Evolutionary conservation across 345 rosid genomes (phyloP).

Genomic region (Cardamine occulta): DNA sequence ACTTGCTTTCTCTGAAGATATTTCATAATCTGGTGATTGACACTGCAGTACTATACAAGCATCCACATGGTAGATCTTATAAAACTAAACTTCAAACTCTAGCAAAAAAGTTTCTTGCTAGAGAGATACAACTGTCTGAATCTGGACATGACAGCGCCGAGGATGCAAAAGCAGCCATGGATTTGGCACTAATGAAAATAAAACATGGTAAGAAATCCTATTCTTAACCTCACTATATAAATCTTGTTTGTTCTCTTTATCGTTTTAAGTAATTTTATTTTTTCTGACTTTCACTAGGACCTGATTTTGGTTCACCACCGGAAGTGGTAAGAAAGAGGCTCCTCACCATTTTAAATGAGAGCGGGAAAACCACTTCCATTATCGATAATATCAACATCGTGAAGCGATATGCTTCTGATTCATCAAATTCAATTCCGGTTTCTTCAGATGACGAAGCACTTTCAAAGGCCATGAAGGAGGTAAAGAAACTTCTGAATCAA

Average conservation of each 20-base stretch:
- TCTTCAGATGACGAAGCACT: slow-evolving; percentile 84
- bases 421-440: slow-evolving; percentile 79
- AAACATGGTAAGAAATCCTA: slow-evolving; percentile 60
- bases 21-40: slow-evolving; percentile 88
- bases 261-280: slow-evolving; percentile 5
- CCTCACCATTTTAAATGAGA: slow-evolving; percentile 67
- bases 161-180: slow-evolving; percentile 95
- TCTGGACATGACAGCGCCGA: slow-evolving; percentile 88
- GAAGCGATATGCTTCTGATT: slow-evolving; percentile 73
- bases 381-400: slow-evolving; percentile 70
- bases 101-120: slow-evolving; percentile 76
- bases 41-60: slow-evolving; percentile 85
- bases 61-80: slow-evolving; percentile 71
- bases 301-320: slow-evolving; percentile 86
- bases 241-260: slow-evolving; percentile 3
- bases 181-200: slow-evolving; percentile 81
- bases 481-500: slow-evolving; percentile 37
- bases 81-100: slow-evolving; percentile 87
- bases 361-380: slow-evolving; percentile 74
- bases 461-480: slow-evolving; percentile 81
- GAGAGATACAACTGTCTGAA: slow-evolving; percentile 80
- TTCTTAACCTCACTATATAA: not conserved
- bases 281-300: slow-evolving; percentile 58
- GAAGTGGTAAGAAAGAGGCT: slow-evolving; percentile 66
- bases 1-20: slow-evolving; percentile 81